Evolutionary conservation across 2,329 filamentous ascomycete species (phyloP).

Genomic region (Aspergillus ruber): DNA sequence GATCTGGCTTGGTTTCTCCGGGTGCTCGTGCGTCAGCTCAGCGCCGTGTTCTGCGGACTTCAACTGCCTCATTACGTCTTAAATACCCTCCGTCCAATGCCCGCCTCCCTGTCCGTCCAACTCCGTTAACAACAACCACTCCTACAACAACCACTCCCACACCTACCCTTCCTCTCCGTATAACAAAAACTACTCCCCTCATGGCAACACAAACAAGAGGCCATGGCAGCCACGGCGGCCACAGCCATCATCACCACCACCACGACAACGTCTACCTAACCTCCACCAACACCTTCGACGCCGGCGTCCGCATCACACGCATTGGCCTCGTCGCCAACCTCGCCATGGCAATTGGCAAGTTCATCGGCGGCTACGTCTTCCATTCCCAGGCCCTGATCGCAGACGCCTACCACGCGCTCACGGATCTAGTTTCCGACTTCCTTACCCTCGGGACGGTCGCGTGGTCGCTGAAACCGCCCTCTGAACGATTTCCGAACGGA

Average conservation of each 20-base stretch:
- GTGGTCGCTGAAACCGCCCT: slow-evolving; percentile 81
- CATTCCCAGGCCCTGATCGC: slow-evolving; percentile 90
- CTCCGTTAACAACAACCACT: slow-evolving; percentile 7
- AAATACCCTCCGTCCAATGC: slow-evolving; percentile 13
- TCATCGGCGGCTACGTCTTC: slow-evolving; percentile 85
- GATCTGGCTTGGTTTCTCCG: slow-evolving; percentile 9
- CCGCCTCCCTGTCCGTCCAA: slow-evolving; percentile 9
- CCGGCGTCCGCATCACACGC: slow-evolving; percentile 86
- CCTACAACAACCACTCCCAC: slow-evolving; percentile 9
- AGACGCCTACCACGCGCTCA: slow-evolving; percentile 91
- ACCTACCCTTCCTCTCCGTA: not conserved
- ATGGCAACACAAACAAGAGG: slow-evolving; percentile 43
- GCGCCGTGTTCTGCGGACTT: slow-evolving; percentile 19
- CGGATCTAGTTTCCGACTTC: slow-evolving; percentile 90
- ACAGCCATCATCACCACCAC: slow-evolving; percentile 62
- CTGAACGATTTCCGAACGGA: slow-evolving; percentile 75
- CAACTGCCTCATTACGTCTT: slow-evolving; percentile 7
- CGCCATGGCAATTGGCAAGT: slow-evolving; percentile 89
- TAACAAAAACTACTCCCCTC: slow-evolving; percentile 22
- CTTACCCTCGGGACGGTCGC: slow-evolving; percentile 91
- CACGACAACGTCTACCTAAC: slow-evolving; percentile 80
- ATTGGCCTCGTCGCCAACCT: slow-evolving; percentile 86
- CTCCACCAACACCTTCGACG: slow-evolving; percentile 79
- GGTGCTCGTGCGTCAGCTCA: slow-evolving; percentile 10
- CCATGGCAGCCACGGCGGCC: slow-evolving; percentile 44